A percentile compares a stretch with the other conserved stretches of the same genome.
Conservation (phyloP, 2,329 filamentous ascomycete genomes). For the Ascochyta clinopodiicola region DNA sequence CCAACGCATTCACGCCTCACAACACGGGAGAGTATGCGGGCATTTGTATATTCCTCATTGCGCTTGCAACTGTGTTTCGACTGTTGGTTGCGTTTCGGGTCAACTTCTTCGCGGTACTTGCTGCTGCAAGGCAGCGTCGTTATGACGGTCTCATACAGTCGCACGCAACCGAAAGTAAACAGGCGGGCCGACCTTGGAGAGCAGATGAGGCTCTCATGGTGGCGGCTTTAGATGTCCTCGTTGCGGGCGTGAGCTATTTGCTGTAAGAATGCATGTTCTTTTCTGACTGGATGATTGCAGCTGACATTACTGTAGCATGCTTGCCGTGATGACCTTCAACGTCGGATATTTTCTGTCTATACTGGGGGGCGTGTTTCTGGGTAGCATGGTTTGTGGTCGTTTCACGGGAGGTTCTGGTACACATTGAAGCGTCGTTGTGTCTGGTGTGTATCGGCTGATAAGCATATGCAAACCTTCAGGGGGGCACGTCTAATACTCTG, state of each 20-base stretch:
- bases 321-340: slow-evolving; percentile 88
- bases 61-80: slow-evolving; percentile 72
- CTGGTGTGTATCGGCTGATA: too few species aligned
- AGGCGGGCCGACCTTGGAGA: slow-evolving; percentile 71
- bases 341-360: slow-evolving; percentile 81
- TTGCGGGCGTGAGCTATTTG: slow-evolving; percentile 79
- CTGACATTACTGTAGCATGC: slow-evolving; percentile 66
- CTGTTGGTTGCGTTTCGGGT: slow-evolving; percentile 71
- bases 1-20: slow-evolving; percentile 73
- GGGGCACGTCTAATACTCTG: too few species aligned
- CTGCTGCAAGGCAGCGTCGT: slow-evolving; percentile 63
- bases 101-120: slow-evolving; percentile 56
- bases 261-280: slow-evolving; percentile 66
- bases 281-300: neutral
- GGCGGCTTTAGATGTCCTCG: slow-evolving; percentile 71
- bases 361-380: slow-evolving; percentile 76
- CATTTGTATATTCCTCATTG: slow-evolving; percentile 87
- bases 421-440: neutral
- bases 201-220: slow-evolving; percentile 77
- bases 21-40: slow-evolving; percentile 75
- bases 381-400: slow-evolving; percentile 78
- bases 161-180: slow-evolving; percentile 39
- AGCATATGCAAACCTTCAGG: too few species aligned
- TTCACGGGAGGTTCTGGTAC: slow-evolving; percentile 50
- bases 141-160: slow-evolving; percentile 76